These are phyloP conservation scores for Colletotrichum sp. DNA, from an alignment of 2,329 filamentous ascomycete species.

Conservation along the genomic window DNA sequence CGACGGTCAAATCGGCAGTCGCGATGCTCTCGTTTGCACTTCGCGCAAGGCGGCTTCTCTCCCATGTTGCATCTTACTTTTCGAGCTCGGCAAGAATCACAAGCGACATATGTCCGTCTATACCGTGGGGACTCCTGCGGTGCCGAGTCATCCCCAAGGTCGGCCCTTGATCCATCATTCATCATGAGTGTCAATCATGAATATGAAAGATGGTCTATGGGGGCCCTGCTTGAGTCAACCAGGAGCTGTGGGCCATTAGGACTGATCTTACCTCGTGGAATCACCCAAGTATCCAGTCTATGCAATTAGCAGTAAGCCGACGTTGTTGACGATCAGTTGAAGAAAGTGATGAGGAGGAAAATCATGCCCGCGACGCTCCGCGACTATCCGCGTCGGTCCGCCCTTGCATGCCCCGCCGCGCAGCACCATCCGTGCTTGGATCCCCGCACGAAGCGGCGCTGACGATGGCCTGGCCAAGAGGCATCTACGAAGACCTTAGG, in stretches of 20 bases:
- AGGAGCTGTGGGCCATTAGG: not conserved
- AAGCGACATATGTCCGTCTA: conserved; percentile 17
- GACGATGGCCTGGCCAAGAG: not conserved
- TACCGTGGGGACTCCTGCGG: not conserved
- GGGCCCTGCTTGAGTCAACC: not conserved
- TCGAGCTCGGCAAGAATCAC: conserved; percentile 16
- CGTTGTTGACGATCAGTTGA: not conserved
- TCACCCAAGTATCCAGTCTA: not conserved
- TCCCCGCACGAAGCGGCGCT: not conserved
- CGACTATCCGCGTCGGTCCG: conserved; percentile 14
- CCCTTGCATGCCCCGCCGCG: not conserved
- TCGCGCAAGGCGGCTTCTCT: conserved; percentile 19
- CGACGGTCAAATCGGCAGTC: conserved; percentile 15
- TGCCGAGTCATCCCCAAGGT: not conserved
- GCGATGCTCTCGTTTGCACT: conserved; percentile 18
- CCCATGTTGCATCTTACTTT: conserved; percentile 18
- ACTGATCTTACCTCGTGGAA: not conserved
- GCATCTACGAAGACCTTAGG: not conserved
- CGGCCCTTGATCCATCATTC: not conserved
- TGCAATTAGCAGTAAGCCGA: not conserved
- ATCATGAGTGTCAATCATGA: not conserved
- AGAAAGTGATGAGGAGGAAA: not conserved
- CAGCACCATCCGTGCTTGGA: not conserved
- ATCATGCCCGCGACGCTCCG: not conserved
- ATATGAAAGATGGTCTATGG: not conserved